Evolutionary conservation across 1,284 basidiomycete genomes (phyloP).

Genomic region (Omphalotus olearius): DNA sequence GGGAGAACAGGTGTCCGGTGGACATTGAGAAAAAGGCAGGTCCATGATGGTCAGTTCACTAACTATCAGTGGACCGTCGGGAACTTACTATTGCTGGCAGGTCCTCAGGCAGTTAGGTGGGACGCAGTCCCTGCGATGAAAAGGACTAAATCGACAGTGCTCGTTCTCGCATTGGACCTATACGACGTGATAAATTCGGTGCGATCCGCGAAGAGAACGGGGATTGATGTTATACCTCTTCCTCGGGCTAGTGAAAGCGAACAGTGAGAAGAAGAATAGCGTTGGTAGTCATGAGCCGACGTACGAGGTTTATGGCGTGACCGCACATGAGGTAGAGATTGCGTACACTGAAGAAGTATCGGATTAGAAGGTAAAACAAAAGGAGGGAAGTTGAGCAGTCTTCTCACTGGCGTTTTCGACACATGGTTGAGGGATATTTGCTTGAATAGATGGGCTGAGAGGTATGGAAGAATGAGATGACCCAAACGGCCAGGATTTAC

Average conservation of each 20-base stretch:
- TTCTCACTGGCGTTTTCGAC: slow-evolving; percentile 33
- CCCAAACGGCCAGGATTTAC: not conserved
- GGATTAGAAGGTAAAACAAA: not conserved
- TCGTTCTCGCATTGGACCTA: slow-evolving; percentile 37
- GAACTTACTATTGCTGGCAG: slow-evolving; percentile 43
- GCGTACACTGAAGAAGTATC: slow-evolving; percentile 29
- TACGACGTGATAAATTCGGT: slow-evolving; percentile 10
- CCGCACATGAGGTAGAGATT: slow-evolving; percentile 37
- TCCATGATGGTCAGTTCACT: too few species aligned
- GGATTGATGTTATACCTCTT: slow-evolving; percentile 20
- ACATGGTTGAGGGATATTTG: slow-evolving; percentile 25
- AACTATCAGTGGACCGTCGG: not conserved
- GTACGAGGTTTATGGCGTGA: slow-evolving; percentile 33
- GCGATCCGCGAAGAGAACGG: slow-evolving; percentile 11
- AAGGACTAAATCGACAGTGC: slow-evolving; percentile 44
- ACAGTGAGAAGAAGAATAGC: slow-evolving; percentile 5
- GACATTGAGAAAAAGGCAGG: slow-evolving; percentile 6
- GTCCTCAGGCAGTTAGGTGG: slow-evolving; percentile 36
- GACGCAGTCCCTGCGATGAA: slow-evolving; percentile 37
- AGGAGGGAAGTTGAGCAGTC: slow-evolving; percentile 1
- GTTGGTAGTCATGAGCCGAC: slow-evolving; percentile 12
- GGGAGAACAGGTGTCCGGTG: not conserved
- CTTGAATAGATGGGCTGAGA: not conserved
- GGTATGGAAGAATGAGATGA: not conserved
- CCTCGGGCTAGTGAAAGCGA: slow-evolving; percentile 24